Conservation (phyloP, 2,329 filamentous ascomycete species). For the Achaetomium macrosporum region DNA sequence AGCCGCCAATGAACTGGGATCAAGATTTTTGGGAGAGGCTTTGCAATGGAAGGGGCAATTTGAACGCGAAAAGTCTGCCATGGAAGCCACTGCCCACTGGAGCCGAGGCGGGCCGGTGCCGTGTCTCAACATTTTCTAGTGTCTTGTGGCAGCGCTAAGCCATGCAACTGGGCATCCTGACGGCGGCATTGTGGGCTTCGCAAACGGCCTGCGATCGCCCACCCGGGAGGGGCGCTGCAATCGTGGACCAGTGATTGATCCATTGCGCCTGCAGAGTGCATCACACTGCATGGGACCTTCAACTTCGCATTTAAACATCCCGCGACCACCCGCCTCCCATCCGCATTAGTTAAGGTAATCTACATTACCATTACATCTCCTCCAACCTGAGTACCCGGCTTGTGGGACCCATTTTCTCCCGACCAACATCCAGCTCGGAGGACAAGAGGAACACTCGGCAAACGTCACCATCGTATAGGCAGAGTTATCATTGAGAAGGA, state of each 20-base stretch:
- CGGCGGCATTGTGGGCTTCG: not conserved
- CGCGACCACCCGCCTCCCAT: constrained; percentile 12
- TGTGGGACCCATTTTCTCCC: no score
- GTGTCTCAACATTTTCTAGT: constrained; percentile 6
- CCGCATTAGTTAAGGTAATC: constrained; percentile 7
- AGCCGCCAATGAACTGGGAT: not conserved
- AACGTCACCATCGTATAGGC: not conserved
- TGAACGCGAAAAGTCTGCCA: constrained; percentile 1
- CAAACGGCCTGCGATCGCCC: constrained; percentile 15
- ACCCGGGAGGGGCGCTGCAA: not conserved
- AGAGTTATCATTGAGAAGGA: not conserved
- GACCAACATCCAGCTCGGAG: no score
- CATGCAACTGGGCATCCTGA: constrained; percentile 11
- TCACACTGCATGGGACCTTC: not conserved
- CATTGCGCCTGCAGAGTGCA: not conserved
- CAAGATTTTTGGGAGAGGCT: not conserved
- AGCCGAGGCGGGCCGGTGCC: not conserved
- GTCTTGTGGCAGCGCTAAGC: constrained; percentile 14
- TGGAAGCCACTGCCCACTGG: not conserved
- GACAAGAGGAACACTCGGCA: not conserved
- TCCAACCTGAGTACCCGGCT: no score
- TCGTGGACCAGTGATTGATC: not conserved
- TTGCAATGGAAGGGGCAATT: constrained; percentile 1
- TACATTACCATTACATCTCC: not conserved
- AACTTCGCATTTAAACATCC: constrained; percentile 9